A percentile compares a stretch with the other conserved stretches of the same genome.
Evolutionary conservation across 768 basidiomycete species (phyloP).

Genomic region (Agaricus subrufescens): DNA sequence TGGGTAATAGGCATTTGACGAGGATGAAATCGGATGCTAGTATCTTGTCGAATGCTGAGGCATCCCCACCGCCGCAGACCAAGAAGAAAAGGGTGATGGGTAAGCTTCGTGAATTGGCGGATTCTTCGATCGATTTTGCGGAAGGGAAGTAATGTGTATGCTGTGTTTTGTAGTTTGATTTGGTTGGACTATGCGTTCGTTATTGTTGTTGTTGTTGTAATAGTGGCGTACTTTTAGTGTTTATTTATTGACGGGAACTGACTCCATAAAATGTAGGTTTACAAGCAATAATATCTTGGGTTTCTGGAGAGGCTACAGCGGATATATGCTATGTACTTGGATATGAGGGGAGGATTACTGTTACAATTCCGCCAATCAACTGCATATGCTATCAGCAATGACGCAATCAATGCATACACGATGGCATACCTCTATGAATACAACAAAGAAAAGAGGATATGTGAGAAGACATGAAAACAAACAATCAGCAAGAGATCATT

Average conservation of each 20-base stretch:
- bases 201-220: not conserved
- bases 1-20: not conserved
- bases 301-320: not conserved
- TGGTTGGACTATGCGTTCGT: not conserved
- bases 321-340: not conserved
- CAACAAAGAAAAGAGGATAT: not conserved
- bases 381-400: too few species aligned
- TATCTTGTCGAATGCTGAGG: constrained; percentile 7
- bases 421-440: not conserved
- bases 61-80: constrained; percentile 5
- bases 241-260: too few species aligned
- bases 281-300: too few species aligned
- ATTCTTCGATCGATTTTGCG: constrained; percentile 23
- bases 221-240: too few species aligned
- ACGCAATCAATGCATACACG: too few species aligned
- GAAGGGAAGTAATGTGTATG: constrained; percentile 15
- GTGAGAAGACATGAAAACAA: too few species aligned
- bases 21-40: constrained; percentile 10
- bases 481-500: constrained; percentile 18
- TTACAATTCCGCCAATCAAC: not conserved
- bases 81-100: constrained; percentile 26
- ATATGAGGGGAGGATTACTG: not conserved
- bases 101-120: constrained; percentile 18
- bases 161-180: not conserved
- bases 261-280: too few species aligned